A percentile compares a stretch with the other conserved stretches of the same genome.
Conservation (phyloP, 139 green algal genomes). For the Dunaliella primolecta region DNA sequence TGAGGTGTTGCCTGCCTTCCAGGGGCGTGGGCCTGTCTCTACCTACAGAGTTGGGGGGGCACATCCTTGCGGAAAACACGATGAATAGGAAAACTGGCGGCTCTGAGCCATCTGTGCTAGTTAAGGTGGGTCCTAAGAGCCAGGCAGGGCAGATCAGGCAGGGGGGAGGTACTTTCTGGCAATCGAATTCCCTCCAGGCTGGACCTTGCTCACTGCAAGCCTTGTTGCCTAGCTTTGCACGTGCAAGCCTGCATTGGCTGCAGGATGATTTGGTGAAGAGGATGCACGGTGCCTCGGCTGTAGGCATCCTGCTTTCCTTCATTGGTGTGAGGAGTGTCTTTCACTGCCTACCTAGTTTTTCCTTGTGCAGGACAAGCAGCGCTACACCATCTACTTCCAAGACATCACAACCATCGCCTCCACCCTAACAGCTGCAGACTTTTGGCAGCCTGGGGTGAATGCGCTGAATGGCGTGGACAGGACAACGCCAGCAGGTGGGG, state of each 20-base stretch:
- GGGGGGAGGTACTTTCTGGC: no score
- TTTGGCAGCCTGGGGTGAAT: neutral
- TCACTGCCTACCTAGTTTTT: neutral
- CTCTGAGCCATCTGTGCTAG: neutral
- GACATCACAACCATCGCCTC: neutral
- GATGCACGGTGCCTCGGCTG: no score
- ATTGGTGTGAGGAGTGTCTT: no score
- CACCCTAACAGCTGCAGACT: neutral
- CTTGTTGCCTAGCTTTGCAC: no score
- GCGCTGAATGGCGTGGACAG: neutral
- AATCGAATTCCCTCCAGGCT: no score
- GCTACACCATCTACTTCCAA: neutral
- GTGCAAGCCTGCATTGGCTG: no score
- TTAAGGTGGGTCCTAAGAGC: neutral
- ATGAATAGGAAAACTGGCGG: neutral
- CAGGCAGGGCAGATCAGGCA: no score
- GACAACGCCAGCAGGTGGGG: neutral
- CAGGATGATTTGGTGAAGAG: no score
- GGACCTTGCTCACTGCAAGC: no score
- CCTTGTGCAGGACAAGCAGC: neutral
- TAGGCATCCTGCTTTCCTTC: no score
- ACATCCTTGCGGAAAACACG: slow-evolving; percentile 17
- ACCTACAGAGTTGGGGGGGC: slow-evolving; percentile 24
- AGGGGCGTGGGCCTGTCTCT: slow-evolving; percentile 35
- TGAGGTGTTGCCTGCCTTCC: no score